Percentiles rank a stretch among this genome's conserved stretches.
These are phyloP conservation scores for Biancaea sappan DNA, from an alignment of 306 rosid genomes.

Conservation along the genomic window DNA sequence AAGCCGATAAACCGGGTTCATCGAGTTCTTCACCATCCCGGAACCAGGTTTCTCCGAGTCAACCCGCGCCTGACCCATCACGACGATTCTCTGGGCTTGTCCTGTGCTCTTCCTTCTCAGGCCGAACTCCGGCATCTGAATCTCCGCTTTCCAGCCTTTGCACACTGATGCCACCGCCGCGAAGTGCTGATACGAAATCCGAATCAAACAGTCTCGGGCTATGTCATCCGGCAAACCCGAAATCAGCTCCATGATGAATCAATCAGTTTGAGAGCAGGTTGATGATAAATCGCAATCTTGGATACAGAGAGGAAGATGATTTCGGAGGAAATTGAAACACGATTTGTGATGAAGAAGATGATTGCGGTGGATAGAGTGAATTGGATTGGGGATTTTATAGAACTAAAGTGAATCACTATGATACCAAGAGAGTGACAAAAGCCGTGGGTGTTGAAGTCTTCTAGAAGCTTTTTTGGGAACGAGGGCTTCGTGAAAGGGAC, in stretches of 20 bases:
- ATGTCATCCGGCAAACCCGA: conserved; percentile 72
- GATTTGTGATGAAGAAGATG: background rate
- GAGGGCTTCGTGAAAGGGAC: background rate
- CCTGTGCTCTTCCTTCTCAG: conserved; percentile 41
- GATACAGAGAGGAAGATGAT: background rate
- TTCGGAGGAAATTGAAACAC: background rate
- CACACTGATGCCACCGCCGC: conserved; percentile 49
- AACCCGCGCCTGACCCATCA: conserved; percentile 56
- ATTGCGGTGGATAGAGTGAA: background rate
- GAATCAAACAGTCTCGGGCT: conserved; percentile 57
- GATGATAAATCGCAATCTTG: no score
- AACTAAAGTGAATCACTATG: no score
- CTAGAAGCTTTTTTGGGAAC: background rate
- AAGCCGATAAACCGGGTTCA: conserved; percentile 51
- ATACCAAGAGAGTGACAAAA: no score
- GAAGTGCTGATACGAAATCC: conserved; percentile 48
- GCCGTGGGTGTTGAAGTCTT: no score
- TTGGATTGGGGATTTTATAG: background rate
- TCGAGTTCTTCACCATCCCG: conserved; percentile 14
- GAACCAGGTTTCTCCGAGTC: conserved; percentile 26
- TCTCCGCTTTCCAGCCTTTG: conserved; percentile 59
- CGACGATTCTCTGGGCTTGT: conserved; percentile 48
- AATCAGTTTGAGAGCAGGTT: background rate
- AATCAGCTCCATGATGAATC: conserved; percentile 58
- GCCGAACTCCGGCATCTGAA: conserved; percentile 59